Evolutionary conservation across 2,329 filamentous ascomycete genomes (phyloP), one percentile per base, ranked within the genome.

Genomic region (Cladosporium sp.): DNA sequence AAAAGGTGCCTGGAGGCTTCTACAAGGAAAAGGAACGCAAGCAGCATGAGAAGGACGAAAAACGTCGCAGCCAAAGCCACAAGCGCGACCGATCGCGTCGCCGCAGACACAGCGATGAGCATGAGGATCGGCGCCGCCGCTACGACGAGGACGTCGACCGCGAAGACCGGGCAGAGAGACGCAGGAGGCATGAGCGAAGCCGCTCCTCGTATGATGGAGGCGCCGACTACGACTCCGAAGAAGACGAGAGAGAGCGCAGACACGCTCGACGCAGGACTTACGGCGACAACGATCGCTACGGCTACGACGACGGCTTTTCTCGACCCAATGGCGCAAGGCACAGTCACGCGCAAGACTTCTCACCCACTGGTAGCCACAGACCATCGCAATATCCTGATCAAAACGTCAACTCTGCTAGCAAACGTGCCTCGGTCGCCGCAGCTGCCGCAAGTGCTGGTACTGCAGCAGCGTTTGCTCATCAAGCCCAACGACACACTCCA

Each of bases 1-100:
- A 79, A 21, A 75, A 74, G 66, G 74, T 79, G 32, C 77, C 77
- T 26, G 75, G 75, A 34, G 74, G 73, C 62, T 78, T 71, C 70
- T 78, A 76, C 68, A 74, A 73, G 65, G 65, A 68, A 8, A 76
- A 77, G 66, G 71, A 57, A 36, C 47, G 47, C 15, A 24, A 47
- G 60, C 24, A 58, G 21, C 52, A 55, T 21, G 36, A 66, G 47
- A 64, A 70, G 41, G 61, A 65, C 26, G 67, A 67, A 26, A 61
- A 62, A 55, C 41, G 63, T 41, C 64, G 67, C 38, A 66, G 64
- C 18, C 52, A 32, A 30, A 55, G 52, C 52, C 41, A 47, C n/a
- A 66, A 59, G 41, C 65, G 67, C 28, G 65, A 63, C n/a, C 44
- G 24, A 26, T 62, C 65, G 36, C 59, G 64, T 34, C 68, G 74